phyloP scores from a whole-genome alignment of 108 stramenopile species.

The Cylindrotheca fusiformis region DNA sequence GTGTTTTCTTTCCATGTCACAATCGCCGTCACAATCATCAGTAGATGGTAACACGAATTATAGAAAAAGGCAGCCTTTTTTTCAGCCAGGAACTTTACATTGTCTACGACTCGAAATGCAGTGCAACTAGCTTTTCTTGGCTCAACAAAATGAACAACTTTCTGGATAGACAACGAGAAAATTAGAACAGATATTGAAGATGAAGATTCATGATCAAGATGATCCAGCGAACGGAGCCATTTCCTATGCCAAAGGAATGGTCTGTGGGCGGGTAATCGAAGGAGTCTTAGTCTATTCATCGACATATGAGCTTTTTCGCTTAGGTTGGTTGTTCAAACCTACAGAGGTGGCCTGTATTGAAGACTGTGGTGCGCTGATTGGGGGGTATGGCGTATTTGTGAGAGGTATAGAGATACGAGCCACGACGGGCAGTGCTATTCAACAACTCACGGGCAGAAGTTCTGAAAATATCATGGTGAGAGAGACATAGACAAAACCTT shows the following conservation, averaged over 20 bases:
- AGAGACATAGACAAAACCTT: constrained; percentile 30
- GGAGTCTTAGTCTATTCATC: constrained; percentile 48
- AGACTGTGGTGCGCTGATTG: constrained; percentile 21
- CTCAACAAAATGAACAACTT: constrained; percentile 23
- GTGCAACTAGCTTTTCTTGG: constrained; percentile 47
- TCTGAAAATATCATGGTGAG: constrained; percentile 36
- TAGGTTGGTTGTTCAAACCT: constrained; percentile 49
- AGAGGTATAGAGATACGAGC: too few relatives aligned
- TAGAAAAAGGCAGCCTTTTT: too few relatives aligned
- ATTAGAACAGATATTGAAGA: constrained; percentile 40
- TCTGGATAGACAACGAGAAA: neutral
- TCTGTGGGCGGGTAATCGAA: constrained; percentile 36
- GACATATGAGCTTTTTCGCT: constrained; percentile 40
- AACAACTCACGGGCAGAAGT: constrained; percentile 42
- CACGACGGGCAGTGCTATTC: too few relatives aligned
- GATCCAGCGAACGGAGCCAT: constrained; percentile 53
- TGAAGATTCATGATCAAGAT: constrained; percentile 24
- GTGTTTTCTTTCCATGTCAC: too few relatives aligned
- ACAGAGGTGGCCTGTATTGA: constrained; percentile 32
- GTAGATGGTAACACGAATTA: too few relatives aligned
- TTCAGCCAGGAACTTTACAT: constrained; percentile 60
- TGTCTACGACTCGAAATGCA: constrained; percentile 63
- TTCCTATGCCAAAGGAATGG: constrained; percentile 47
- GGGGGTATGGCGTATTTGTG: constrained; percentile 50
- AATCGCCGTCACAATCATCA: too few relatives aligned